Percentiles rank a stretch among this genome's conserved stretches.
Conservation (phyloP, 73 alveolate genomes). For the Urostyla sp. region DNA sequence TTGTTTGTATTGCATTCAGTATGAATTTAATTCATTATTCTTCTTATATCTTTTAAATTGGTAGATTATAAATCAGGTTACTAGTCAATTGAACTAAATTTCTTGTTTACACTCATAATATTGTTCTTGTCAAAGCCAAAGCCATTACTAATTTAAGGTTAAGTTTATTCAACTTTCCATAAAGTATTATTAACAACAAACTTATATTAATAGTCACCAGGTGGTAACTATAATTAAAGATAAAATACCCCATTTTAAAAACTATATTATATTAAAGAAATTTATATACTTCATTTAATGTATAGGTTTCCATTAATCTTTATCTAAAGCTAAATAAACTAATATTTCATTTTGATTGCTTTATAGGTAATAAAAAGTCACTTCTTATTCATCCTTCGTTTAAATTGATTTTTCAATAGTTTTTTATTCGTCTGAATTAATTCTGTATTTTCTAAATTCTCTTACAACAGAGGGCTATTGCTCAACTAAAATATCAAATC, state of each 20-base stretch:
- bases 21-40: slow-evolving; percentile 23
- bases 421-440: background rate
- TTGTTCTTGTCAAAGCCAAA: slow-evolving; percentile 24
- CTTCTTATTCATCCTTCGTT: background rate
- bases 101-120: background rate
- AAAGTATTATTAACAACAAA: slow-evolving; percentile 11
- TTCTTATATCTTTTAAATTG: slow-evolving; percentile 6
- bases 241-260: slow-evolving; percentile 16
- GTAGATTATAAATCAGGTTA: background rate
- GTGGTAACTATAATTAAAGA: slow-evolving; percentile 2
- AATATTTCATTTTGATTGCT: slow-evolving; percentile 8
- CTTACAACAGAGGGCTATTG: slow-evolving; percentile 24
- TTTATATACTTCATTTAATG: background rate
- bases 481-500: slow-evolving; percentile 30
- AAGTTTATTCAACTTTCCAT: slow-evolving; percentile 17
- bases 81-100: background rate
- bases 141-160: background rate
- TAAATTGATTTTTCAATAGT: background rate
- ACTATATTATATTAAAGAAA: background rate
- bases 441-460: slow-evolving; percentile 11
- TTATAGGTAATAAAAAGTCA: slow-evolving; percentile 2
- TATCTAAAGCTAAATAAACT: background rate
- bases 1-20: background rate
- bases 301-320: slow-evolving; percentile 9
- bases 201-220: slow-evolving; percentile 34